A percentile compares a stretch with the other conserved stretches of the same genome.
These are phyloP conservation scores for Kingdonia uniflora DNA, from an alignment of 164 flowering plant species.

Conservation along the genomic window DNA sequence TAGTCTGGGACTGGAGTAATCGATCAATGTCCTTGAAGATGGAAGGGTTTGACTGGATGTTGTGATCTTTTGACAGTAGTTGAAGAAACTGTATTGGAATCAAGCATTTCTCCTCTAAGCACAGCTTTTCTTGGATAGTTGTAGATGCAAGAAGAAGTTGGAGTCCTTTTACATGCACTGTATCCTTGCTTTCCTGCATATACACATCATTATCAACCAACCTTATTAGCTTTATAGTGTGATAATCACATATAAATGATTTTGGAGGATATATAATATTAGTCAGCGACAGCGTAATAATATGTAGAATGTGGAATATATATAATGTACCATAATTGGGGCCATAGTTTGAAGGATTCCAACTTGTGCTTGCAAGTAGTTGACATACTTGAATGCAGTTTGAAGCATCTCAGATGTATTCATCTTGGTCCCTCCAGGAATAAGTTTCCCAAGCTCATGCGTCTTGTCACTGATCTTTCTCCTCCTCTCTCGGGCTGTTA, in stretches of 20 bases:
- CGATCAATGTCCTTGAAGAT: slow-evolving; percentile 1
- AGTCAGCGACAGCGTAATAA: too few species aligned
- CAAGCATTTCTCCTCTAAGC: slow-evolving; percentile 44
- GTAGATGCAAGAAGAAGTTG: slow-evolving; percentile 26
- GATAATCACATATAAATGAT: too few species aligned
- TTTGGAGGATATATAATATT: too few species aligned
- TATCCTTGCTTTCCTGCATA: too few species aligned
- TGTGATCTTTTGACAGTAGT: slow-evolving; percentile 18
- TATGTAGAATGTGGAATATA: too few species aligned
- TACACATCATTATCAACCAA: too few species aligned
- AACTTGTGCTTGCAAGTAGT: slow-evolving; percentile 67
- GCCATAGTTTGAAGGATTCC: too few species aligned
- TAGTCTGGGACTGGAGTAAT: slow-evolving; percentile 8
- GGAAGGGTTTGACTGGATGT: slow-evolving; percentile 6
- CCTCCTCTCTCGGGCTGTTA: slow-evolving; percentile 78
- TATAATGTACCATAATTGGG: too few species aligned
- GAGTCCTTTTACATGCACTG: slow-evolving; percentile 17
- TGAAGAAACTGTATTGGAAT: slow-evolving; percentile 26
- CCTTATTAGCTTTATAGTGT: too few species aligned
- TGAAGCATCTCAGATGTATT: slow-evolving; percentile 89
- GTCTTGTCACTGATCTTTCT: slow-evolving; percentile 84
- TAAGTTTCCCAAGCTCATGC: slow-evolving; percentile 68
- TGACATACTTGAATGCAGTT: slow-evolving; percentile 66
- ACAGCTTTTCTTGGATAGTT: slow-evolving; percentile 57
- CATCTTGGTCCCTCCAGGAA: slow-evolving; percentile 74